Conservation (phyloP, 2,329 filamentous ascomycete species). For the Colletotrichum aenigma region DNA sequence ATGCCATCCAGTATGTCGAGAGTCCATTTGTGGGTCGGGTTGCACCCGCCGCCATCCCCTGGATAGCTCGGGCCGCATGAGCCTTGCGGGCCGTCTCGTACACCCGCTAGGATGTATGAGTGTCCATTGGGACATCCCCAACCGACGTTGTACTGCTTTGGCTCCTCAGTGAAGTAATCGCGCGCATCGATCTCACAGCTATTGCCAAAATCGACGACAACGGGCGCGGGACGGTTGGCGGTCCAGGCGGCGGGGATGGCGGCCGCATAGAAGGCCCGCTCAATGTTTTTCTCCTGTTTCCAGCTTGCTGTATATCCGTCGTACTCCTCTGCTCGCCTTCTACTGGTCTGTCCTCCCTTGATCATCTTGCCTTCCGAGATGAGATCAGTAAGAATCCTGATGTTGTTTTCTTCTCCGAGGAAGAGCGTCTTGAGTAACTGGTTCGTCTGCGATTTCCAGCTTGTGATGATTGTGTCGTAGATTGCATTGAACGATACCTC, state of each 20-base stretch:
- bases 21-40: not conserved
- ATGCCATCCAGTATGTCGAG: not conserved
- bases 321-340: not conserved
- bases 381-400: not conserved
- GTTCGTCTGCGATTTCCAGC: not conserved
- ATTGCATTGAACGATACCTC: not conserved
- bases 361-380: not conserved
- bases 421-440: not conserved
- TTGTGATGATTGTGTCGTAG: not conserved
- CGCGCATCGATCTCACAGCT: conserved; percentile 6
- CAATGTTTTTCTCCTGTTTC: not conserved
- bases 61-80: not conserved
- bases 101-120: not conserved
- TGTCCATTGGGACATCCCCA: not conserved
- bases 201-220: conserved; percentile 1
- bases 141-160: not conserved
- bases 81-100: not conserved
- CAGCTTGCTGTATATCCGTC: not conserved
- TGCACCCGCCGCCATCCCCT: not conserved
- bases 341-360: not conserved
- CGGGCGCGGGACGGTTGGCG: not conserved
- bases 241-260: conserved; percentile 2
- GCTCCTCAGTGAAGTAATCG: not conserved
- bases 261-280: not conserved
- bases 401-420: not conserved